Percentiles rank a stretch among this genome's conserved stretches.
Evolutionary conservation across 140 eudicot genomes (phyloP).

Genomic region (Senecio squalidus): DNA sequence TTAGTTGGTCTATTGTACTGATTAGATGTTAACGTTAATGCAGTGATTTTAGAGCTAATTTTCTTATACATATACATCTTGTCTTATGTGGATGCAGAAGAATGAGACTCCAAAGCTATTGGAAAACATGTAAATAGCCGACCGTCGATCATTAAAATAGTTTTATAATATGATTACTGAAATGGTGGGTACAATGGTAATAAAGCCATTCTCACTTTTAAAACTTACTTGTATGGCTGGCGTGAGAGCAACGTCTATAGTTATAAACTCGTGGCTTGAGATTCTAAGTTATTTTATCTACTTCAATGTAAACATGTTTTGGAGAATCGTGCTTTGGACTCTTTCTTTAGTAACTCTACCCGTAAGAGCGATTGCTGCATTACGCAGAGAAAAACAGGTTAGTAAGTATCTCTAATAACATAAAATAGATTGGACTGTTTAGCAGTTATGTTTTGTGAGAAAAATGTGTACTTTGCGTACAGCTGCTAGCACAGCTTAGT

Average conservation of each 20-base stretch:
- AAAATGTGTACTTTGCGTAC: not conserved
- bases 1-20: not conserved
- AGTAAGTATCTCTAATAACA: not conserved
- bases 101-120: slow-evolving; percentile 4
- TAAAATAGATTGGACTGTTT: too few relatives aligned
- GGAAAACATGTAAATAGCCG: slow-evolving; percentile 10
- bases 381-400: slow-evolving; percentile 62
- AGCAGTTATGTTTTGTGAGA: too few relatives aligned
- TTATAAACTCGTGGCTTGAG: slow-evolving; percentile 58
- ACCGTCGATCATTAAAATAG: not conserved
- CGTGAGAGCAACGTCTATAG: slow-evolving; percentile 37
- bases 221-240: slow-evolving; percentile 35
- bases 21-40: too few relatives aligned
- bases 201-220: slow-evolving; percentile 38
- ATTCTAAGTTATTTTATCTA: slow-evolving; percentile 36
- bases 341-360: slow-evolving; percentile 49
- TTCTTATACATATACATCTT: not conserved
- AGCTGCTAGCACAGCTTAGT: slow-evolving; percentile 49
- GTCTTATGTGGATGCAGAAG: slow-evolving; percentile 8
- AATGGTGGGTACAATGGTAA: slow-evolving; percentile 25
- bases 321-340: slow-evolving; percentile 45
- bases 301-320: slow-evolving; percentile 29
- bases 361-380: slow-evolving; percentile 47
- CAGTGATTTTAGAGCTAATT: not conserved
- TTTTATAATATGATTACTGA: slow-evolving; percentile 4